Evolutionary conservation across 2,329 filamentous ascomycete species (phyloP), one percentile per base, ranked within the genome.

Genomic region (Diplocarpon rosae): DNA sequence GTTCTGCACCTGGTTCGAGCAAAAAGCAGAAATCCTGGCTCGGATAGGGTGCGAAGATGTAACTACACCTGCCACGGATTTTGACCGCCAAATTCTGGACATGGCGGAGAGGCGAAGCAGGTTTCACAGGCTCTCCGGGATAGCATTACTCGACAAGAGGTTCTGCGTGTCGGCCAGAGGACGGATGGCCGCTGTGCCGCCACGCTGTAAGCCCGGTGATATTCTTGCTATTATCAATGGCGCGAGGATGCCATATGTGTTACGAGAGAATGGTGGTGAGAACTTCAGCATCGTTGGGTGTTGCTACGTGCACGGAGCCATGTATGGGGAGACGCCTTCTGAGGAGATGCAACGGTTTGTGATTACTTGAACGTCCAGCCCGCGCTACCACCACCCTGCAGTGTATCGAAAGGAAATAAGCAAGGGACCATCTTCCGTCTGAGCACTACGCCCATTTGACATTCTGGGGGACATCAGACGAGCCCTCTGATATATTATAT

Each of bases 181-280:
- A 12, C 39, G 39, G 12, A 42, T 42, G 39, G 20, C 31, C 29
- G 16, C 39, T 13, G 39, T 42, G 2, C 31, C 39, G 27, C 32
- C 31, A 9, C 11, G 15, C 24, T 35, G 16, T 5, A 14, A 42
- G 13, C 17, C 14, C 14, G 39, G 39, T 5, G 39, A 42, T 29
- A n/a, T 30, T 30, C 7, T 40, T 32, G 34, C 17, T 15, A 27
- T 42, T 11, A 42, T 42, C 20, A 42, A 42, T 13, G 39, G 39
- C 3, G 39, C 32, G 5, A 35, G 27, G 12, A 35, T 27, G 12
- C 39, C 39, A 11, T 42, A 30, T 33, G 5, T 42, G 2, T 1
- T 42, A 14, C 31, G 39, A 29, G 33, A 42, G 13, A 32, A 36
- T 1, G 29, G 12, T 4, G 13, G 5, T 38, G 36, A 13, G 20